Evolutionary conservation across 2,329 filamentous ascomycete genomes (phyloP), one percentile per base, ranked within the genome.

Genomic region (Teratosphaeria viscida): DNA sequence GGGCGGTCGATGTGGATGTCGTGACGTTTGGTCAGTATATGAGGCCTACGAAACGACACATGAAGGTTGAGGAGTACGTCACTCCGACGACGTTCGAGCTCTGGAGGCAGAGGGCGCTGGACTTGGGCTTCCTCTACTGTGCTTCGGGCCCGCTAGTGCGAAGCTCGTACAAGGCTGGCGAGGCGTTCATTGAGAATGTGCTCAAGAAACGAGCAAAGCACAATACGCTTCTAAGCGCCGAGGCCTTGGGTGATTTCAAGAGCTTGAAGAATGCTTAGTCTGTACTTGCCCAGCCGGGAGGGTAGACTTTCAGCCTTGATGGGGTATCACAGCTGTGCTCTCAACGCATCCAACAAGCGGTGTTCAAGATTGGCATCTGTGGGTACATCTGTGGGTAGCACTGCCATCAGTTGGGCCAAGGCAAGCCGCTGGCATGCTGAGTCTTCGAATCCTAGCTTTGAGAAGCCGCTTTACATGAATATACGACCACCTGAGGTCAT

Each of bases 11-110:
- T 61, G 92, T 96, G 54, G 94, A 99, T 67, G 90, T 99, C 12
- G 91, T 99, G 60, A 99, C 94, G 0, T 99, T 99, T 67, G 94
- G 94, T n/a, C 94, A 99, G 79, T 99, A 99, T 79, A 99, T 99
- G 94, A 89, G 92, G 11, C 94, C 94, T 1, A 99, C 94, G 4
- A 99, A 97, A 81, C 85, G 92, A 53, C 94, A 99, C 74, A 92
- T 99, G 84, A 87, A 95, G 74, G 94, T 99, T 35, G 88, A 95
- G 70, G 90, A 92, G 74, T 99, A 99, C 73, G 84, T 99, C 54
- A 92, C 91, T 0, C 94, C 94, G 0, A 89, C 88, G 62, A 85
- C 87, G 63, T 99, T 99, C 71, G 92, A 97, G 71, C 78, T 88
- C 69, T 99, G 94, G 94, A 84, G 89, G 62, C 84, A 90, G 77